These are phyloP conservation scores for Helicostylum pulchrum DNA, from an alignment of 192 early-diverging fungal species.

Conservation along the genomic window DNA sequence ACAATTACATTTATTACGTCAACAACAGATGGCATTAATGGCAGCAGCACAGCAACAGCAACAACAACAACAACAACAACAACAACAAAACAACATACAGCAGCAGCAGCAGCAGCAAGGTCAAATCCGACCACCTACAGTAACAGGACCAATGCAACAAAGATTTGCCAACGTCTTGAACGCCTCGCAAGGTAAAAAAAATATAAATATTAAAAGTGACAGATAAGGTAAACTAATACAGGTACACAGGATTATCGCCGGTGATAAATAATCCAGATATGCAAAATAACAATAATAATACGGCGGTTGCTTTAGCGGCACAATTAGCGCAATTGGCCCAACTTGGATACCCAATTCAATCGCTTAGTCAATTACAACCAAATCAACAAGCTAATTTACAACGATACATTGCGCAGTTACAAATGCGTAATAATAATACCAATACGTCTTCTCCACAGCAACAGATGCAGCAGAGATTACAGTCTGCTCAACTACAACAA, in stretches of 20 bases:
- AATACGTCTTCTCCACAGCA: conserved; percentile 14
- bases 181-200: conserved; percentile 11
- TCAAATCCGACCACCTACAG: conserved; percentile 27
- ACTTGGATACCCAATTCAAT: conserved; percentile 29
- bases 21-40: conserved; percentile 35
- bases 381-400: conserved; percentile 33
- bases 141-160: conserved; percentile 16
- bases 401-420: conserved; percentile 34
- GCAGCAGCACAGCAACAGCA: conserved; percentile 34
- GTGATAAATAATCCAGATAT: neutral
- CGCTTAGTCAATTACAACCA: conserved; percentile 9
- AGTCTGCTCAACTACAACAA: conserved; percentile 1
- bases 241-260: too few relatives aligned
- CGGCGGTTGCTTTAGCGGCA: too few relatives aligned
- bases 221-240: too few relatives aligned
- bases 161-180: conserved; percentile 23
- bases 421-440: conserved; percentile 28
- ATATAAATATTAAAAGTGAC: too few relatives aligned
- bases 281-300: neutral
- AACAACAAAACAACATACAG: conserved; percentile 31
- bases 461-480: conserved; percentile 12
- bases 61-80: conserved; percentile 29
- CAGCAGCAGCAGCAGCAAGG: conserved; percentile 26
- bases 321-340: conserved; percentile 27
- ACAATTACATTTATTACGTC: conserved; percentile 31